A percentile compares a stretch with the other conserved stretches of the same genome.
These are phyloP conservation scores for Annona cherimola DNA, from an alignment of 164 flowering plant species.

Conservation along the genomic window DNA sequence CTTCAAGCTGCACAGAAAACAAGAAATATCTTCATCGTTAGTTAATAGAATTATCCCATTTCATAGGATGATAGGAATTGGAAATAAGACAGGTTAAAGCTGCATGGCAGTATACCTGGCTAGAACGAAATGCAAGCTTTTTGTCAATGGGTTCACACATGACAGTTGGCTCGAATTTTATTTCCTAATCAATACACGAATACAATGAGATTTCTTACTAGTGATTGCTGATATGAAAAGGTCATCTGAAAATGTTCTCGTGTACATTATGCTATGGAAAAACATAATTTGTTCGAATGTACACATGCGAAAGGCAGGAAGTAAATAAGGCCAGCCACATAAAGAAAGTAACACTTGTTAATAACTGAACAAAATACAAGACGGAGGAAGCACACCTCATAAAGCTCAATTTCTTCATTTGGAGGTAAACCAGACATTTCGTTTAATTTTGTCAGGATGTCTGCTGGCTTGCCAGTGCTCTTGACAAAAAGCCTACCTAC, in stretches of 20 bases:
- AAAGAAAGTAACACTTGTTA: neutral
- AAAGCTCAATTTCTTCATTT: constrained; percentile 88
- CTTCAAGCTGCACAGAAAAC: constrained; percentile 64
- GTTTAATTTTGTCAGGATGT: constrained; percentile 65
- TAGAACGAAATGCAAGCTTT: constrained; percentile 58
- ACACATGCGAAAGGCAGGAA: neutral
- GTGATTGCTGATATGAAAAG: neutral
- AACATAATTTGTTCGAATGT: no score
- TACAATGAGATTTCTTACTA: neutral
- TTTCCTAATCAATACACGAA: constrained; percentile 52
- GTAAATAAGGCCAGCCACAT: neutral
- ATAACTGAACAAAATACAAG: neutral
- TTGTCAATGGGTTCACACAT: constrained; percentile 92
- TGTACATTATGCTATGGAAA: no score
- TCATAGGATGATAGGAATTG: neutral
- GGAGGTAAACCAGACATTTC: constrained; percentile 85
- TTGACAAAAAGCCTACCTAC: constrained; percentile 90
- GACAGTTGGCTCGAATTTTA: constrained; percentile 87
- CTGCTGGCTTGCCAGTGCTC: constrained; percentile 66
- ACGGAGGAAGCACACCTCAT: constrained; percentile 55
- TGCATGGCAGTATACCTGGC: constrained; percentile 51
- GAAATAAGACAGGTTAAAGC: neutral
- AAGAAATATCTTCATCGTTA: neutral
- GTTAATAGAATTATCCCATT: neutral
- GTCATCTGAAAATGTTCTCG: no score